Evolutionary conservation across 2,329 filamentous ascomycete genomes (phyloP), one percentile per base, ranked within the genome.

Genomic region (Didymella segeticola): DNA sequence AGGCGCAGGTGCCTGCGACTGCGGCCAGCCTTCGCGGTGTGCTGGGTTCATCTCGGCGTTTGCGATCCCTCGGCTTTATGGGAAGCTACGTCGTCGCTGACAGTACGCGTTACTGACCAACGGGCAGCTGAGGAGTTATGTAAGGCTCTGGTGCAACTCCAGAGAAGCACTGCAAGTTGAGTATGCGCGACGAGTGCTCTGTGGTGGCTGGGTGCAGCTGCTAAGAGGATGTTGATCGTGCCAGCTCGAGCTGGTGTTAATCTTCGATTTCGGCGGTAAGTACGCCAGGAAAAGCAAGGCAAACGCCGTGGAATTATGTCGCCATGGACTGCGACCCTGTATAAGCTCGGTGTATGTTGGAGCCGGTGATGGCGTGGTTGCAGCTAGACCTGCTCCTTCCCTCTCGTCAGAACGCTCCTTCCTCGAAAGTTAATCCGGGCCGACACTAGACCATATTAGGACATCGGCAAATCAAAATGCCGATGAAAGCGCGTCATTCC

Each of bases 1-100:
- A 26, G 82, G 76, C 49, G 69, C 68, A 39, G 76, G 69, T 48
- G 78, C 74, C 61, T 84, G 83, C 37, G 78, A 60, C 58, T 69
- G 68, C 47, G 71, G 72, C 74, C 74, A 76, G 57, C 69, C 72
- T 60, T 76, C 74, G 62, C 73, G 74, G 68, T 74, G 72, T 57
- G 71, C 66, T 66, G 73, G 68, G 64, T 75, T 76, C 74, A 76
- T 76, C 37, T 65, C 66, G 70, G 67, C 69, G 63, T 68, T 69
- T 68, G 57, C 57, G 62, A 48, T 53, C 56, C 54, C 55, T 64
- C 67, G 66, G 68, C 58, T 50, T 64, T 65, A 66, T 64, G 67
- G 36, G 22, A 34, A 54, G 53, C 34, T 54, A 60, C 55, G 57
- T 61, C 33, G 34, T 37, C 38, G 47, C 36, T 49, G 43, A 23